Evolutionary conservation across 495 filamentous ascomycete genomes (phyloP).

Genomic region (Penicillium pulvis): DNA sequence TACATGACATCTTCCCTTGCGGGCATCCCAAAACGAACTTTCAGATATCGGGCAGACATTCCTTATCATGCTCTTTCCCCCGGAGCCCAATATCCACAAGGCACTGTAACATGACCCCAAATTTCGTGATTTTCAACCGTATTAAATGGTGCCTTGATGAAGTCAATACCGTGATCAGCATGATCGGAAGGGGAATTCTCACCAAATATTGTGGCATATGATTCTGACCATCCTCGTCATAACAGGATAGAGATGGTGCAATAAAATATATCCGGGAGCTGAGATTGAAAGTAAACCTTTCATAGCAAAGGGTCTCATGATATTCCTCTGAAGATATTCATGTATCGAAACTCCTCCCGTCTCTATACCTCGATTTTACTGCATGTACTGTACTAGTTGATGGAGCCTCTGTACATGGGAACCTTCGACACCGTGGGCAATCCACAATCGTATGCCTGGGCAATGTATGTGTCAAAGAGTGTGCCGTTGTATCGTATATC

Average conservation of each 20-base stretch:
- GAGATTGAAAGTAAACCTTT: not conserved
- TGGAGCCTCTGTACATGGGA: constrained; percentile 1
- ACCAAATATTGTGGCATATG: not conserved
- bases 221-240: not conserved
- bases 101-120: not conserved
- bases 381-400: constrained; percentile 1
- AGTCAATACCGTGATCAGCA: not conserved
- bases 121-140: not conserved
- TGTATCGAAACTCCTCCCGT: not conserved
- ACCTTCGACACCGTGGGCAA: constrained; percentile 24
- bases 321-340: not conserved
- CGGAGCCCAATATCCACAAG: not conserved
- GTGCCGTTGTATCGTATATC: constrained; percentile 17
- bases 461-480: constrained; percentile 30
- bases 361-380: not conserved
- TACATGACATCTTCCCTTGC: not conserved
- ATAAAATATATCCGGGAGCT: not conserved
- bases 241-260: not conserved
- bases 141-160: not conserved
- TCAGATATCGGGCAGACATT: not conserved
- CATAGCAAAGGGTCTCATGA: not conserved
- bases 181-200: not conserved
- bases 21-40: not conserved
- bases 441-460: constrained; percentile 17
- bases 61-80: not conserved